Conservation (phyloP, 2,329 filamentous ascomycete genomes). For the Sphaceloma murrayae region DNA sequence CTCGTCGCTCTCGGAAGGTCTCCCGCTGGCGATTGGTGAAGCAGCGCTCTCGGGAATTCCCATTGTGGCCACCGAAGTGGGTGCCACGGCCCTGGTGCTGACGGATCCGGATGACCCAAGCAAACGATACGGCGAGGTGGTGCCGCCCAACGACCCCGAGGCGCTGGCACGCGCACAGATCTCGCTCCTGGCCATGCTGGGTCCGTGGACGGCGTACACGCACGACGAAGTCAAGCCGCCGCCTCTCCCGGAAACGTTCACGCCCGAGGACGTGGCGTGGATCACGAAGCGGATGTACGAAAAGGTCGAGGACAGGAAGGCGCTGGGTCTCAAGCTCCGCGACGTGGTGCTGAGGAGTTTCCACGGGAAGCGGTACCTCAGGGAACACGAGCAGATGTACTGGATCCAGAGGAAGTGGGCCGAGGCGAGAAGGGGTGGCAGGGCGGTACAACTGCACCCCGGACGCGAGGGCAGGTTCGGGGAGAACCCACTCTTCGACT, state of each 20-base stretch:
- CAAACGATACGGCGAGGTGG: slow-evolving; percentile 51
- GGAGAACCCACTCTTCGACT: slow-evolving; percentile 16
- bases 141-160: slow-evolving; percentile 53
- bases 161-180: slow-evolving; percentile 53
- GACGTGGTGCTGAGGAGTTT: slow-evolving; percentile 51
- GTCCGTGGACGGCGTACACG: slow-evolving; percentile 51
- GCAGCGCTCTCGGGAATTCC: slow-evolving; percentile 48
- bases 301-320: slow-evolving; percentile 45
- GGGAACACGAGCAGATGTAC: slow-evolving; percentile 30
- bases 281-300: slow-evolving; percentile 51
- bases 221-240: slow-evolving; percentile 38
- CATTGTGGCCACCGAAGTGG: slow-evolving; percentile 48
- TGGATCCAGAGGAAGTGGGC: slow-evolving; percentile 22
- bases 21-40: slow-evolving; percentile 49
- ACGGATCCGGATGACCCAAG: slow-evolving; percentile 40
- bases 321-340: slow-evolving; percentile 49
- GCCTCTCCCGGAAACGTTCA: slow-evolving; percentile 42
- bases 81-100: slow-evolving; percentile 45
- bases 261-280: slow-evolving; percentile 41
- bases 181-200: slow-evolving; percentile 51
- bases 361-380: slow-evolving; percentile 49
- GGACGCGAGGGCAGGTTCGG: slow-evolving; percentile 15
- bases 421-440: slow-evolving; percentile 15
- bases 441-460: slow-evolving; percentile 15
- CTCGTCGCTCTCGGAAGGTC: slow-evolving; percentile 47